Percentiles rank a stretch among this genome's conserved stretches.
Evolutionary conservation across 2,329 filamentous ascomycete species (phyloP).

Genomic region (Tolypocladium endophyticum): DNA sequence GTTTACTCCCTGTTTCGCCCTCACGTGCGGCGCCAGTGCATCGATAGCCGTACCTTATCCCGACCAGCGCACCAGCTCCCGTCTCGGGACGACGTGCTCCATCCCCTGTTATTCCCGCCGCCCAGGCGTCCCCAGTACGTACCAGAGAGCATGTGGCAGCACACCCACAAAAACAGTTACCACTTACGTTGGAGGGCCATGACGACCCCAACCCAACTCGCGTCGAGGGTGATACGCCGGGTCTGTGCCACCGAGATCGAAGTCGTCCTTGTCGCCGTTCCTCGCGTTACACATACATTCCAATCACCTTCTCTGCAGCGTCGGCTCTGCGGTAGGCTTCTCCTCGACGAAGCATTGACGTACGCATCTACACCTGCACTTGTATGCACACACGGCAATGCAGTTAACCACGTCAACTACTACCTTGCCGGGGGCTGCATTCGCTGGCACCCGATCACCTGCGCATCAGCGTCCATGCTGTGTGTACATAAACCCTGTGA

Average conservation of each 20-base stretch:
- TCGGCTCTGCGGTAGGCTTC: not conserved
- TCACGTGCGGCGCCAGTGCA: not conserved
- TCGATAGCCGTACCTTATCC: not conserved
- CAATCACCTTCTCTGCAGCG: no score
- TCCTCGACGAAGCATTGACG: not conserved
- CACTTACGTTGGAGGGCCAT: no score
- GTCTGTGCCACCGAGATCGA: not conserved
- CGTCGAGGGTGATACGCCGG: not conserved
- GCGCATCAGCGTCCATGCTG: conserved; percentile 1
- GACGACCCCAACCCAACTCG: not conserved
- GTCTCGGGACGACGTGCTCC: not conserved
- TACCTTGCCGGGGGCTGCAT: conserved; percentile 1
- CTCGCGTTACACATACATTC: not conserved
- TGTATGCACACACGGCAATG: not conserved
- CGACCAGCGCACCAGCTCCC: not conserved
- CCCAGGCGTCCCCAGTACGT: not conserved
- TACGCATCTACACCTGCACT: not conserved
- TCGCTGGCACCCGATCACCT: conserved; percentile 3
- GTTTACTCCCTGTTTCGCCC: not conserved
- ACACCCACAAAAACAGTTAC: not conserved
- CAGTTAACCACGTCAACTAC: not conserved
- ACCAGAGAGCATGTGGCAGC: not conserved
- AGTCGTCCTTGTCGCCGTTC: not conserved
- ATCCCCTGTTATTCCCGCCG: not conserved
- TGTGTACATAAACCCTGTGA: not conserved